phyloP scores from a whole-genome alignment of 78 protist genomes.

The Pirum gemmata region DNA sequence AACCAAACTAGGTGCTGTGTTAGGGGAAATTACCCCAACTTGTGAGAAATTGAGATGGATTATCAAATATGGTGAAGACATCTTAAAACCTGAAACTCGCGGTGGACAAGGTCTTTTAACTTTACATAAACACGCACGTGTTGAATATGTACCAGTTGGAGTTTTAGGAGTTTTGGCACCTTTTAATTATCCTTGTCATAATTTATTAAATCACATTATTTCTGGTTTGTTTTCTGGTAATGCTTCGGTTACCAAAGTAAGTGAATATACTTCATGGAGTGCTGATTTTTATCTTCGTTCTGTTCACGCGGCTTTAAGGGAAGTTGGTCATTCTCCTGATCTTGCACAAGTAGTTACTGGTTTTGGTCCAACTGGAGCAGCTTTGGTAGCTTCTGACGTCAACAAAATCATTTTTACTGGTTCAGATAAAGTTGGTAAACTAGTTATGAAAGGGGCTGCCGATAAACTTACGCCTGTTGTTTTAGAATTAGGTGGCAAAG shows the following conservation, averaged over 20 bases:
- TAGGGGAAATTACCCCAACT: slow-evolving; percentile 65
- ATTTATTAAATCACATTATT: slow-evolving; percentile 59
- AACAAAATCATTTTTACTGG: slow-evolving; percentile 68
- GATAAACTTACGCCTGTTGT: slow-evolving; percentile 47
- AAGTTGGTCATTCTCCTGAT: slow-evolving; percentile 53
- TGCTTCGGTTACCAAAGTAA: slow-evolving; percentile 52
- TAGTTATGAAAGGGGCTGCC: slow-evolving; percentile 58
- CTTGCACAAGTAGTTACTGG: slow-evolving; percentile 62
- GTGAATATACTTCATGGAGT: no score
- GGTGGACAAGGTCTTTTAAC: slow-evolving; percentile 54
- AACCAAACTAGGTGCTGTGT: slow-evolving; percentile 63
- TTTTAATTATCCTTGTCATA: slow-evolving; percentile 70
- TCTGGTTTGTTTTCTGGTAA: slow-evolving; percentile 70
- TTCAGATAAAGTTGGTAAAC: slow-evolving; percentile 63
- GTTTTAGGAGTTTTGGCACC: slow-evolving; percentile 61
- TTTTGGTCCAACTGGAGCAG: no score
- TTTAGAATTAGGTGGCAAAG: slow-evolving; percentile 83
- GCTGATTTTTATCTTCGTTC: slow-evolving; percentile 45
- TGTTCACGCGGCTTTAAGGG: slow-evolving; percentile 52
- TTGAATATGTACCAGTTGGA: slow-evolving; percentile 51
- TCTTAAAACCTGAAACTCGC: slow-evolving; percentile 49
- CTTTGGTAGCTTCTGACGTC: slow-evolving; percentile 49
- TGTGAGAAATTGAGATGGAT: slow-evolving; percentile 68
- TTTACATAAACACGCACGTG: slow-evolving; percentile 57
- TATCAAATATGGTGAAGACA: slow-evolving; percentile 58